These are phyloP conservation scores for Xylaria sp. DNA, from an alignment of 2,329 filamentous ascomycete species.

Conservation along the genomic window DNA sequence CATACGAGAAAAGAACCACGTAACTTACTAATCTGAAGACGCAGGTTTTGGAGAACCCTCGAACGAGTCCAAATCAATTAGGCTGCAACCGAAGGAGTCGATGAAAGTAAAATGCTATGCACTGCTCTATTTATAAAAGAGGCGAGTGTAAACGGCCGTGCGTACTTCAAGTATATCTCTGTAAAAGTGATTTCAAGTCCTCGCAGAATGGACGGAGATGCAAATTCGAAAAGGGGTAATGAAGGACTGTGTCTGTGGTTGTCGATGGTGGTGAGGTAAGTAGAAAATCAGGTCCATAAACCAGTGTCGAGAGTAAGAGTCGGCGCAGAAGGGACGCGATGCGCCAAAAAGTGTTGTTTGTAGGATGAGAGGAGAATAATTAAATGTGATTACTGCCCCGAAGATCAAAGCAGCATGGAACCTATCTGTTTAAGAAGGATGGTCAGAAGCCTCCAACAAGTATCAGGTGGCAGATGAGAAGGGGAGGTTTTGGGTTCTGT, in stretches of 20 bases:
- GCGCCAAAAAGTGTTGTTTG: neutral
- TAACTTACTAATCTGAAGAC: slow-evolving; percentile 17
- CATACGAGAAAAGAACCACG: neutral
- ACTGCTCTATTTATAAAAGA: neutral
- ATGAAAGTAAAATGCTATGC: neutral
- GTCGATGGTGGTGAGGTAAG: neutral
- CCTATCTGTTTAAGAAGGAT: neutral
- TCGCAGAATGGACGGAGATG: neutral
- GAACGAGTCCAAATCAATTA: neutral
- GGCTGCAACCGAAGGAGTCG: neutral
- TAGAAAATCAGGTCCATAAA: neutral
- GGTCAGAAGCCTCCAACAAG: neutral
- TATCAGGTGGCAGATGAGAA: neutral
- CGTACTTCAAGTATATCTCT: neutral
- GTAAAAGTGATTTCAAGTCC: neutral
- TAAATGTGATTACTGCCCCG: neutral
- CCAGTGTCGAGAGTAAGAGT: neutral
- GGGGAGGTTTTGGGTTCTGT: neutral
- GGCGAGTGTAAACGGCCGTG: neutral
- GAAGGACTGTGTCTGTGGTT: neutral
- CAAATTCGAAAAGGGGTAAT: neutral
- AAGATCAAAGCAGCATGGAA: neutral
- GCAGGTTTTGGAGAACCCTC: neutral
- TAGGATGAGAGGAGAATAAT: neutral
- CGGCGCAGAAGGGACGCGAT: neutral